Percentiles rank a stretch among this genome's conserved stretches.
Evolutionary conservation across 148 eudicot species (phyloP).

Genomic region (Rhododendron ovatum): DNA sequence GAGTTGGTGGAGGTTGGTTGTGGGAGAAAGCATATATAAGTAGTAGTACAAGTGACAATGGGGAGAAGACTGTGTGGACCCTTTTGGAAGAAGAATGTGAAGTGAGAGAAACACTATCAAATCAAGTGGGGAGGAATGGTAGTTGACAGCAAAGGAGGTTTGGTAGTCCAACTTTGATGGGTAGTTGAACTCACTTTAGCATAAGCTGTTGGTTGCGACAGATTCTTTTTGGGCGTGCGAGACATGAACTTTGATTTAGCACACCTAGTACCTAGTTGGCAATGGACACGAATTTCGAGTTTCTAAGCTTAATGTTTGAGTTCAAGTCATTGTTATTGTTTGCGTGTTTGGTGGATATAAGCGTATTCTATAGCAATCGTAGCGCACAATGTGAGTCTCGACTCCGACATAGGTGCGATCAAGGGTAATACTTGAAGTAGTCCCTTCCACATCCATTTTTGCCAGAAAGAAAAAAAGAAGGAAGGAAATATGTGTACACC

Average conservation of each 20-base stretch:
- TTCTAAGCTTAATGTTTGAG: background rate
- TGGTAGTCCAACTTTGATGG: constrained; percentile 17
- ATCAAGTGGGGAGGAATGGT: constrained; percentile 11
- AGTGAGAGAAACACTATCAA: background rate
- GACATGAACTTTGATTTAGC: background rate
- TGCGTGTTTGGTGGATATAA: too few relatives aligned
- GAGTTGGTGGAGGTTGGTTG: background rate
- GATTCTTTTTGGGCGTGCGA: background rate
- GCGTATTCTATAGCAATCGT: too few relatives aligned
- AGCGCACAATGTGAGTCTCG: too few relatives aligned
- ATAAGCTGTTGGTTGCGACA: background rate
- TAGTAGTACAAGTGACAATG: background rate
- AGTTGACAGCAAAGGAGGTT: constrained; percentile 5
- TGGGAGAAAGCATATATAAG: background rate
- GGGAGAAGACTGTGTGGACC: background rate
- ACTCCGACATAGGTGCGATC: background rate
- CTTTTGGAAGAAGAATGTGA: constrained; percentile 5
- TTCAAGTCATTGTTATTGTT: too few relatives aligned
- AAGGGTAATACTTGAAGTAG: background rate
- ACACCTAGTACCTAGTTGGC: background rate
- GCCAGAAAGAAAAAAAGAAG: background rate
- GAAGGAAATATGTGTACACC: background rate
- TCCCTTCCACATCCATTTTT: background rate
- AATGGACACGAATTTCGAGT: background rate
- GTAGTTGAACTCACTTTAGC: constrained; percentile 5